phyloP scores from a whole-genome alignment of 2,329 filamentous ascomycete genomes.

The Beauveria bassiana region DNA sequence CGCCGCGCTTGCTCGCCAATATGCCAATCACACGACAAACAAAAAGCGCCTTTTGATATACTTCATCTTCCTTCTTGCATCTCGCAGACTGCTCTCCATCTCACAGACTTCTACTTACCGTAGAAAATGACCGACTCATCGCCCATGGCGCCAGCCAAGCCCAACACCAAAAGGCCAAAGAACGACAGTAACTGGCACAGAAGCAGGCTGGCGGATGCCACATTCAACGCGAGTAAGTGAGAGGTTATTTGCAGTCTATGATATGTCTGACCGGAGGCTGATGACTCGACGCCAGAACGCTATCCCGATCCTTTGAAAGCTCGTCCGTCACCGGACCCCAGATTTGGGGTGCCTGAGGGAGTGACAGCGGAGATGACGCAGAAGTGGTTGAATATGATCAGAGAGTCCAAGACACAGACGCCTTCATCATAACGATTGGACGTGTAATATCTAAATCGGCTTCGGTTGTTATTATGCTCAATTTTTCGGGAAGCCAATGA shows the following conservation, averaged over 20 bases:
- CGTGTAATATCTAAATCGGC: too few species aligned
- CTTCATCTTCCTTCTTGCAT: not conserved
- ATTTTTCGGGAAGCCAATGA: not conserved
- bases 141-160: conserved; percentile 17
- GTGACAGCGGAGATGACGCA: conserved; percentile 35
- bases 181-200: conserved; percentile 36
- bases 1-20: not conserved
- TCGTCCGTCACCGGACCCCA: conserved; percentile 24
- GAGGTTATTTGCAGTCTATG: too few species aligned
- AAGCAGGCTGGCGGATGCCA: conserved; percentile 33
- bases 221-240: conserved; percentile 38
- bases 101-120: not conserved
- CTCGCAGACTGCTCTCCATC: not conserved
- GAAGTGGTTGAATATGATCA: conserved; percentile 29
- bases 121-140: not conserved
- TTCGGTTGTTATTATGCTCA: not conserved
- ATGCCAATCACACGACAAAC: not conserved
- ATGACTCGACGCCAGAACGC: conserved; percentile 21
- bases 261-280: not conserved
- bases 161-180: conserved; percentile 29
- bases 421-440: not conserved
- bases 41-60: not conserved
- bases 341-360: conserved; percentile 27
- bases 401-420: conserved; percentile 3
- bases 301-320: conserved; percentile 41